These are phyloP conservation scores for Fusarium brevicatenulatum DNA, from an alignment of 2,329 filamentous ascomycete genomes.

Conservation along the genomic window DNA sequence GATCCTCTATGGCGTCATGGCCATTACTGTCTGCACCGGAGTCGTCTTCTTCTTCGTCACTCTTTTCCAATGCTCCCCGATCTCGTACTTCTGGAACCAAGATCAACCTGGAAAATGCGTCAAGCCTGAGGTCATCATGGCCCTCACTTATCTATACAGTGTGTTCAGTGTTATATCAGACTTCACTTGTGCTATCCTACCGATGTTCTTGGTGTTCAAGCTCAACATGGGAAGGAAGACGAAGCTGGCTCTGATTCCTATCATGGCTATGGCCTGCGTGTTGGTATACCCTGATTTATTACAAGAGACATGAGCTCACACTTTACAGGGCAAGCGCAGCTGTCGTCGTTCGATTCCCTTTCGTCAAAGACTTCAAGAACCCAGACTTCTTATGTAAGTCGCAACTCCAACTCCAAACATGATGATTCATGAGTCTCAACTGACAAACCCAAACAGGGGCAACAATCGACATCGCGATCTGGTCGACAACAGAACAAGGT, in stretches of 20 bases:
- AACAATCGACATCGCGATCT: slow-evolving; percentile 58
- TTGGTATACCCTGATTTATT: slow-evolving; percentile 38
- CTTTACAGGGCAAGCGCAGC: slow-evolving; percentile 55
- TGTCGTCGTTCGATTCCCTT: slow-evolving; percentile 55
- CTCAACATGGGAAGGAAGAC: slow-evolving; percentile 64
- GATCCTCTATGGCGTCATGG: slow-evolving; percentile 51
- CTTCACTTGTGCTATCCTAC: slow-evolving; percentile 62
- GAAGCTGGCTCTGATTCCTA: slow-evolving; percentile 61
- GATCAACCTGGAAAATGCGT: slow-evolving; percentile 51
- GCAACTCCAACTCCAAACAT: background rate
- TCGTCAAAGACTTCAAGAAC: slow-evolving; percentile 50
- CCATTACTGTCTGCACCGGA: slow-evolving; percentile 50
- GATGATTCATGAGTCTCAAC: background rate
- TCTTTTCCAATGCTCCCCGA: slow-evolving; percentile 53
- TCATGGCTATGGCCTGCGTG: slow-evolving; percentile 67
- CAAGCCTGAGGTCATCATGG: slow-evolving; percentile 57
- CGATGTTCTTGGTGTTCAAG: slow-evolving; percentile 63
- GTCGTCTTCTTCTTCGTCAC: slow-evolving; percentile 55
- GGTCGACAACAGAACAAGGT: slow-evolving; percentile 59
- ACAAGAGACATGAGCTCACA: slow-evolving; percentile 18
- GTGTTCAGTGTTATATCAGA: slow-evolving; percentile 60
- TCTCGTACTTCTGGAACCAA: slow-evolving; percentile 55
- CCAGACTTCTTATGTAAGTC: slow-evolving; percentile 57
- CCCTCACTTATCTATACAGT: slow-evolving; percentile 63
- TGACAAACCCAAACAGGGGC: slow-evolving; percentile 42